Percentiles rank a stretch among this genome's conserved stretches.
Conservation (phyloP, 2,329 filamentous ascomycete genomes). For the Zymoseptoria tritici region DNA sequence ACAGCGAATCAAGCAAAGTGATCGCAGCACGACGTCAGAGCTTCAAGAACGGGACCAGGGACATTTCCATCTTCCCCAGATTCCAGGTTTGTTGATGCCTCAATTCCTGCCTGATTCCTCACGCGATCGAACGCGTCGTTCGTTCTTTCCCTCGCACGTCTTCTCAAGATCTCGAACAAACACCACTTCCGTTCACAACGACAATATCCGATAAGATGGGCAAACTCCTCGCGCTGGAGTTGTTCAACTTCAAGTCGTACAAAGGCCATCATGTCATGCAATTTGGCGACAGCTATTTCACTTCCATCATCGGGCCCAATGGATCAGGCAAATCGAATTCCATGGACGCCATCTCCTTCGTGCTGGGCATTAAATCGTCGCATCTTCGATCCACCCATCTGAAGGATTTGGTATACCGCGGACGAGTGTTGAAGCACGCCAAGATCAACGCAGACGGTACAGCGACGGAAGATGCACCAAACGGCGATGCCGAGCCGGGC, state of each 20-base stretch:
- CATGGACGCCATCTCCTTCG: conserved; percentile 99
- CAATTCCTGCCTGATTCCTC: no score
- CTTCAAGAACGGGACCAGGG: no score
- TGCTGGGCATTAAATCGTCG: conserved; percentile 97
- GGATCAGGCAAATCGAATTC: conserved; percentile 98
- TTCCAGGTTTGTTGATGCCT: no score
- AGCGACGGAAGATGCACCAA: conserved; percentile 42
- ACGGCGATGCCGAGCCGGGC: conserved; percentile 47
- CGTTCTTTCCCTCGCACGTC: background rate
- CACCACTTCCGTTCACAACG: background rate
- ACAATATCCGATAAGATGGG: conserved; percentile 59
- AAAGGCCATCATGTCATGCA: conserved; percentile 91
- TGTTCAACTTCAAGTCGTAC: conserved; percentile 99
- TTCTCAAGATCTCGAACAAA: background rate
- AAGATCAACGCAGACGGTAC: conserved; percentile 88
- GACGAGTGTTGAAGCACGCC: conserved; percentile 82
- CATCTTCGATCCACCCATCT: conserved; percentile 90
- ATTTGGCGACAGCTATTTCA: conserved; percentile 97
- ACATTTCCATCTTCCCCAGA: no score
- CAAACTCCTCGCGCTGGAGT: conserved; percentile 88
- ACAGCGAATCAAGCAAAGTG: no score
- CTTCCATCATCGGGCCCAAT: conserved; percentile 98
- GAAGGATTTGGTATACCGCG: conserved; percentile 91
- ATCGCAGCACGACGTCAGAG: no score
- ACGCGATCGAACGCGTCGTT: background rate